These are phyloP conservation scores for Cyclotella distinguenda DNA, from an alignment of 108 stramenopile genomes.

Conservation along the genomic window DNA sequence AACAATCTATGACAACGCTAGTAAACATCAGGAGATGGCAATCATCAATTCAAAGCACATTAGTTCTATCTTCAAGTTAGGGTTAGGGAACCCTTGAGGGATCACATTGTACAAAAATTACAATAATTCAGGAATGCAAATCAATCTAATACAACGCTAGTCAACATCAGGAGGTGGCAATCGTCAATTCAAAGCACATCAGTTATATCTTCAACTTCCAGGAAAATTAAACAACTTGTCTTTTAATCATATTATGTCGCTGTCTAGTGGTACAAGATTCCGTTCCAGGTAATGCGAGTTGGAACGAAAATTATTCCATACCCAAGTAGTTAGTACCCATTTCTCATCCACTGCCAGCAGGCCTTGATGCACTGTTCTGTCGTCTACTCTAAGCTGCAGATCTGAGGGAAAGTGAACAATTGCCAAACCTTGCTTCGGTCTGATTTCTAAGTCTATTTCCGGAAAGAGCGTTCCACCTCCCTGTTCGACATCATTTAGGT, in stretches of 20 bases:
- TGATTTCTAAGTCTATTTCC: conserved; percentile 23
- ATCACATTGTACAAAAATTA: too few species aligned
- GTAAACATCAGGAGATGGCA: too few species aligned
- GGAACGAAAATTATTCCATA: conserved; percentile 37
- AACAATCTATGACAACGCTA: too few species aligned
- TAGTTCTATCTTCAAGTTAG: not conserved
- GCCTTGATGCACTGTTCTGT: conserved; percentile 48
- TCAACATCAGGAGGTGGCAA: too few species aligned
- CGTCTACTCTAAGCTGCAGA: conserved; percentile 41
- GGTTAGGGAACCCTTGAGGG: too few species aligned
- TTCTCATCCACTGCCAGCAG: conserved; percentile 50
- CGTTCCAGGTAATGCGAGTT: conserved; percentile 8
- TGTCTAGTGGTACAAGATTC: not conserved
- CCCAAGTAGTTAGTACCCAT: conserved; percentile 53
- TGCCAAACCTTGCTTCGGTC: conserved; percentile 43
- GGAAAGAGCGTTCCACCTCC: conserved; percentile 52
- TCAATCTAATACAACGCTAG: too few species aligned
- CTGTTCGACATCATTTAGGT: conserved; percentile 48
- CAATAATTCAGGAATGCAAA: too few species aligned
- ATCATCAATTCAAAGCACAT: not conserved
- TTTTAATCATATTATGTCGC: conserved; percentile 6
- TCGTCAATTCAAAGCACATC: not conserved
- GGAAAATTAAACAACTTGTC: not conserved
- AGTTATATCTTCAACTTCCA: not conserved
- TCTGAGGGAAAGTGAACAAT: conserved; percentile 53